Conservation (phyloP, 768 basidiomycete genomes). For the Clitopilus passeckerianus region DNA sequence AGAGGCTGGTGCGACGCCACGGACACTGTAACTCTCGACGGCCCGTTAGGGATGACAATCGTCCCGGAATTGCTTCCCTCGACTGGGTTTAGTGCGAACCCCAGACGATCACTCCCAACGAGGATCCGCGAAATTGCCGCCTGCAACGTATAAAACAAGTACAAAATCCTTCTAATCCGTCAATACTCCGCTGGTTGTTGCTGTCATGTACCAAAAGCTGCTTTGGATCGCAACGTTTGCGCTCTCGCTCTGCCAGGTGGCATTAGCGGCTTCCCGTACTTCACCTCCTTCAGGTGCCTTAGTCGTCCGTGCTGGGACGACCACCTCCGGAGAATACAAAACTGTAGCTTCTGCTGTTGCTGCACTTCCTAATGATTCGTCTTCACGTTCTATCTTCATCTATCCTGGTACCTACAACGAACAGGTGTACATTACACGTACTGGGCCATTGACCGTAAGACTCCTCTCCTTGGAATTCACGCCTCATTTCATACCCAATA, state of each 20-base stretch:
- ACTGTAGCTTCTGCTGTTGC: conserved; percentile 31
- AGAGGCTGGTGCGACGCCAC: not conserved
- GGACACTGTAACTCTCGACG: not conserved
- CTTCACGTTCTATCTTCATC: conserved; percentile 34
- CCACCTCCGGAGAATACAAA: conserved; percentile 30
- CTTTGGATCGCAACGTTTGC: not conserved
- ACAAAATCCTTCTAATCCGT: too few relatives aligned
- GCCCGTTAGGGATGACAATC: not conserved
- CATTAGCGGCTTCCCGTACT: conserved; percentile 20
- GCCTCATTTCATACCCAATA: not conserved
- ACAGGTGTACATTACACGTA: conserved; percentile 34
- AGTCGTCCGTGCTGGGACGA: conserved; percentile 30
- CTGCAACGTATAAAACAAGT: not conserved
- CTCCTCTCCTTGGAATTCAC: not conserved
- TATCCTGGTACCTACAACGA: conserved; percentile 39
- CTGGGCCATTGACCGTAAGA: conserved; percentile 32
- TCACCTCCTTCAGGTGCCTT: conserved; percentile 35
- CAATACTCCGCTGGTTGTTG: too few relatives aligned
- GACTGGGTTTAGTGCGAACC: not conserved
- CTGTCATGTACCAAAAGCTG: not conserved
- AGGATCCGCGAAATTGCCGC: not conserved
- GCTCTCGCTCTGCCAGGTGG: not conserved
- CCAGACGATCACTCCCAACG: not conserved
- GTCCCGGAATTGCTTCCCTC: not conserved
- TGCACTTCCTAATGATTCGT: conserved; percentile 33